Percentiles rank a stretch among this genome's conserved stretches.
phyloP scores from a whole-genome alignment of 345 rosid genomes.

The Arabidopsis arenosa region DNA sequence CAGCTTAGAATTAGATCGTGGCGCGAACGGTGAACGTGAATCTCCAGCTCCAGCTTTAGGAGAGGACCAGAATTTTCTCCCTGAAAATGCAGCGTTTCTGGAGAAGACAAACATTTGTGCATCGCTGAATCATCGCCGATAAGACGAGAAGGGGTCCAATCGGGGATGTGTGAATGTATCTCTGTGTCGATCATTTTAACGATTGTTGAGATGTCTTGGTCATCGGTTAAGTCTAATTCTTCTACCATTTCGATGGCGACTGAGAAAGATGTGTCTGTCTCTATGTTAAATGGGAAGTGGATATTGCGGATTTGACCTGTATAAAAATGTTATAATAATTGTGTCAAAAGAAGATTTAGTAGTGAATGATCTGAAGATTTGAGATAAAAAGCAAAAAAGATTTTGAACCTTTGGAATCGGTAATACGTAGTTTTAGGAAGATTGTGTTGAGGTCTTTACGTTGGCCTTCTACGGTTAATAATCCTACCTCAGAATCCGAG shows the following conservation, averaged over 20 bases:
- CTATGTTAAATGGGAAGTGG: conserved; percentile 92
- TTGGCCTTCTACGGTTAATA: conserved; percentile 83
- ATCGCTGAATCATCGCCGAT: conserved; percentile 37
- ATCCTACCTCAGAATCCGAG: conserved; percentile 55
- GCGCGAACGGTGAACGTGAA: conserved; percentile 48
- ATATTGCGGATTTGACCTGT: conserved; percentile 85
- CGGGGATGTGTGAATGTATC: conserved; percentile 72
- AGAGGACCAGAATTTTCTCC: conserved; percentile 85
- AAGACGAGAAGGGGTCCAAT: conserved; percentile 61
- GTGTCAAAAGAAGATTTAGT: background rate
- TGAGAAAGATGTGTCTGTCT: conserved; percentile 80
- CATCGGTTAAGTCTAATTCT: conserved; percentile 87
- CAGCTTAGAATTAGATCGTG: conserved; percentile 33
- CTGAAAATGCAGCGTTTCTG: conserved; percentile 56
- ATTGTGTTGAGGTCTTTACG: conserved; percentile 76
- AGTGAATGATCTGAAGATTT: background rate
- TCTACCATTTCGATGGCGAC: conserved; percentile 98
- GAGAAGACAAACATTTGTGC: conserved; percentile 44
- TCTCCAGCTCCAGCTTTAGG: conserved; percentile 58
- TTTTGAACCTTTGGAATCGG: conserved; percentile 76
- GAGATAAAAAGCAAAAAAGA: conserved; percentile 12
- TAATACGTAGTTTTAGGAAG: conserved; percentile 83
- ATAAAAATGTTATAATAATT: background rate
- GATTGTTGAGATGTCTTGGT: conserved; percentile 81
- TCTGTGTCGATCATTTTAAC: conserved; percentile 78